These are phyloP conservation scores for Salpingoeca rosetta DNA, from an alignment of 78 protist species.

Conservation along the genomic window DNA sequence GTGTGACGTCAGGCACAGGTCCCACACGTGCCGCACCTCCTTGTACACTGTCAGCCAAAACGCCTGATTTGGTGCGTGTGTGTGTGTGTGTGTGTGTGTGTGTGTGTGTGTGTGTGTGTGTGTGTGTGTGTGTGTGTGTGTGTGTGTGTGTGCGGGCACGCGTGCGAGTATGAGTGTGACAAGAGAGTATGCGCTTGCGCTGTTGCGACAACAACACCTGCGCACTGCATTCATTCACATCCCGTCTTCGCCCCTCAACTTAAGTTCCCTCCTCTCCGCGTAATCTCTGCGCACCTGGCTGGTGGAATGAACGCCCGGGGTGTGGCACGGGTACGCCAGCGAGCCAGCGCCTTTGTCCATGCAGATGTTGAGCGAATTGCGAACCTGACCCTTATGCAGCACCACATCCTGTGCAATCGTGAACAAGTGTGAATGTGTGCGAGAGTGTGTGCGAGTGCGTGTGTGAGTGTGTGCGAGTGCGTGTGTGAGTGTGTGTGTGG, in stretches of 20 bases:
- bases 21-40: not conserved
- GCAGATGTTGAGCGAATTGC: not conserved
- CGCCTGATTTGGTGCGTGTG: too few species aligned
- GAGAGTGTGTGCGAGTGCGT: not conserved
- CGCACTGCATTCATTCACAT: not conserved
- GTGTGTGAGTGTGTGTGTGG: too few species aligned
- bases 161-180: too few species aligned
- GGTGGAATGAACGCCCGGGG: not conserved
- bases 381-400: not conserved
- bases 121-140: too few species aligned
- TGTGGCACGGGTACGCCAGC: not conserved
- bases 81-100: too few species aligned
- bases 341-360: not conserved
- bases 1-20: not conserved
- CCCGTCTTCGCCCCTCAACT: not conserved
- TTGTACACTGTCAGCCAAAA: not conserved
- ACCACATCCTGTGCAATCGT: not conserved
- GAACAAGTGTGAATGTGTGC: too few species aligned
- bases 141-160: too few species aligned
- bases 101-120: too few species aligned
- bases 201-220: not conserved
- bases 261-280: not conserved
- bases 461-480: not conserved
- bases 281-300: not conserved
- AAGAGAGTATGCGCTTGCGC: not conserved